These are phyloP conservation scores for Lavandula angustifolia DNA, from an alignment of 257 asterid species.

Conservation along the genomic window DNA sequence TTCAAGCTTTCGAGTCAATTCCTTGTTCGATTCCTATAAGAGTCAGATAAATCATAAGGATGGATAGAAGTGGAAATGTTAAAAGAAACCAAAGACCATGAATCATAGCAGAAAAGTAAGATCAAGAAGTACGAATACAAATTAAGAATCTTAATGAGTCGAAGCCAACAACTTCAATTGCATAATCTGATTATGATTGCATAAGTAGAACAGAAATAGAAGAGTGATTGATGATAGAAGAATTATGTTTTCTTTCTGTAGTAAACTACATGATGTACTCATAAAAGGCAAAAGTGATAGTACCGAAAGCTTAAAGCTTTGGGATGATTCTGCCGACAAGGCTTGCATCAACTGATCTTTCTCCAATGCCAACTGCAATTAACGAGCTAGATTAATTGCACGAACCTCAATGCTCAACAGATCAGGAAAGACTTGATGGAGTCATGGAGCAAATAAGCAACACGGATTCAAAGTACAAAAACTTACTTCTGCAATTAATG, in stretches of 20 bases:
- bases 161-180: neutral
- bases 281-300: slow-evolving; percentile 21
- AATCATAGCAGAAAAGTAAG: neutral
- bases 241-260: too few species aligned
- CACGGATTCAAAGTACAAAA: slow-evolving; percentile 30
- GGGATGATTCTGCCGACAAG: slow-evolving; percentile 78
- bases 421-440: slow-evolving; percentile 15
- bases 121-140: neutral
- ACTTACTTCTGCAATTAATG: slow-evolving; percentile 77
- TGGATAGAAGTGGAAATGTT: slow-evolving; percentile 11
- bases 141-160: slow-evolving; percentile 11
- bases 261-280: slow-evolving; percentile 13
- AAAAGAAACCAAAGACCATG: slow-evolving; percentile 22
- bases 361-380: slow-evolving; percentile 81
- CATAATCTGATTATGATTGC: neutral
- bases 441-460: slow-evolving; percentile 28
- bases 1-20: slow-evolving; percentile 84
- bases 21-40: slow-evolving; percentile 72
- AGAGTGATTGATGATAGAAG: too few species aligned
- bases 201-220: neutral
- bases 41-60: slow-evolving; percentile 33
- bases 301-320: slow-evolving; percentile 76
- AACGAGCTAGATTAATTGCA: slow-evolving; percentile 27
- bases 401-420: neutral
- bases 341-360: slow-evolving; percentile 78